Percentiles rank a stretch among this genome's conserved stretches.
These are phyloP conservation scores for Lentinus tigrinus DNA, from an alignment of 768 basidiomycete genomes.

Conservation along the genomic window DNA sequence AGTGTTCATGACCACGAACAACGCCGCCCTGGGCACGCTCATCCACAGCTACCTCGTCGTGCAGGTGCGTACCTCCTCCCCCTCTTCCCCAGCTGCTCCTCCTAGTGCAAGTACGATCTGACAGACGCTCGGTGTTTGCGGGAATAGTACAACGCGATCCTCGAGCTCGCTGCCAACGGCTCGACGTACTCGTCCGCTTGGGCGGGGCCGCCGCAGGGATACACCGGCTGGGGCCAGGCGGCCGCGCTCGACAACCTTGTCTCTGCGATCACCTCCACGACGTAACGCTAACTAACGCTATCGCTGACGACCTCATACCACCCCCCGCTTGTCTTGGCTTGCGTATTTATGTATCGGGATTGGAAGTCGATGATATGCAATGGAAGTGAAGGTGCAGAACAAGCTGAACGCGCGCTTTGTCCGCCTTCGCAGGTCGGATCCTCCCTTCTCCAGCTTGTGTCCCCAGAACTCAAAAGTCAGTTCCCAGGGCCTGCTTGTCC, in stretches of 20 bases:
- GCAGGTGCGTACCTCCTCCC: conserved; percentile 36
- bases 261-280: conserved; percentile 38
- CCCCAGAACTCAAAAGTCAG: too few species aligned
- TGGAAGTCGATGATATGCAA: too few species aligned
- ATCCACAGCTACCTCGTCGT: conserved; percentile 52
- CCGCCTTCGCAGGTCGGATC: too few species aligned
- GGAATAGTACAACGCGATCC: conserved; percentile 46
- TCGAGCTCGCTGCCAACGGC: conserved; percentile 46
- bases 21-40: conserved; percentile 38
- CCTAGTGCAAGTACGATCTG: not conserved
- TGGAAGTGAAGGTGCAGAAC: too few species aligned
- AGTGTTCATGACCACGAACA: conserved; percentile 32
- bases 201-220: conserved; percentile 44
- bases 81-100: not conserved
- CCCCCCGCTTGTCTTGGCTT: too few species aligned
- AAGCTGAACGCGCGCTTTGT: too few species aligned
- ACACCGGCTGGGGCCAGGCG: conserved; percentile 51
- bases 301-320: too few species aligned
- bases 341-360: too few species aligned
- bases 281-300: too few species aligned
- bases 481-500: too few species aligned
- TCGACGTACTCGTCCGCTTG: conserved; percentile 45
- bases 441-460: too few species aligned
- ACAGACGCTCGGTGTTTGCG: not conserved
- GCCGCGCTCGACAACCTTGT: conserved; percentile 26